Evolutionary conservation across 1,139 yeast genomes (phyloP).

Genomic region (Protomyces gravidus): DNA sequence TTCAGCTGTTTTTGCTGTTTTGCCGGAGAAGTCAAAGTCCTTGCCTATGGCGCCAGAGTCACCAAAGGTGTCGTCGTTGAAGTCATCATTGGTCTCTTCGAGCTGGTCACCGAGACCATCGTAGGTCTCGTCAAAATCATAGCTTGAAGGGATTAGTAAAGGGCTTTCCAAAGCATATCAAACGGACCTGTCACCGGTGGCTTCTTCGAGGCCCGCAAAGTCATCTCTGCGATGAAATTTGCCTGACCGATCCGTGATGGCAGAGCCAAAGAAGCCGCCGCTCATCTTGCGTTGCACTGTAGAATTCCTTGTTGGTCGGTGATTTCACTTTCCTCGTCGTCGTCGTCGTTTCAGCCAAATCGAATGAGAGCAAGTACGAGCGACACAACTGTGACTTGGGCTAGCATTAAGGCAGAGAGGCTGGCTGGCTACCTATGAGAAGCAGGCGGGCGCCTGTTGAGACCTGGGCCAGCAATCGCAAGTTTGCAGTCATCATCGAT

Average conservation of each 20-base stretch:
- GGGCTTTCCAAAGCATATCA: not conserved
- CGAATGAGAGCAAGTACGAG: too few relatives aligned
- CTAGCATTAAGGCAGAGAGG: too few relatives aligned
- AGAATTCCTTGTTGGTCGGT: too few relatives aligned
- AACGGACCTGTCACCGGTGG: not conserved
- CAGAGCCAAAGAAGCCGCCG: constrained; percentile 23
- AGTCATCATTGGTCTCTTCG: constrained; percentile 70
- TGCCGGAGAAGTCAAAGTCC: constrained; percentile 68
- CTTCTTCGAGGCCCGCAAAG: constrained; percentile 7
- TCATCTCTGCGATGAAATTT: constrained; percentile 23
- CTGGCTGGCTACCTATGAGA: too few relatives aligned
- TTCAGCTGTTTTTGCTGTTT: constrained; percentile 43
- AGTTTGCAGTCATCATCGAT: constrained; percentile 69
- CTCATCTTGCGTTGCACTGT: too few relatives aligned
- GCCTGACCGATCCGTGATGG: constrained; percentile 19
- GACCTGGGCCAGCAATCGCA: constrained; percentile 35
- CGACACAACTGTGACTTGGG: too few relatives aligned
- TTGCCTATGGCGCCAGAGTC: constrained; percentile 49
- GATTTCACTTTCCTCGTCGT: too few relatives aligned
- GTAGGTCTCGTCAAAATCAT: constrained; percentile 80
- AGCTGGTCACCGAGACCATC: constrained; percentile 69
- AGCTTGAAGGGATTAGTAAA: constrained; percentile 33
- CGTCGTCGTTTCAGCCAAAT: too few relatives aligned
- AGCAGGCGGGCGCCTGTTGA: constrained; percentile 11
- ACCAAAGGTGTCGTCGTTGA: constrained; percentile 88